Conservation (phyloP, 768 basidiomycete genomes). For the Neoboletus magnificus region DNA sequence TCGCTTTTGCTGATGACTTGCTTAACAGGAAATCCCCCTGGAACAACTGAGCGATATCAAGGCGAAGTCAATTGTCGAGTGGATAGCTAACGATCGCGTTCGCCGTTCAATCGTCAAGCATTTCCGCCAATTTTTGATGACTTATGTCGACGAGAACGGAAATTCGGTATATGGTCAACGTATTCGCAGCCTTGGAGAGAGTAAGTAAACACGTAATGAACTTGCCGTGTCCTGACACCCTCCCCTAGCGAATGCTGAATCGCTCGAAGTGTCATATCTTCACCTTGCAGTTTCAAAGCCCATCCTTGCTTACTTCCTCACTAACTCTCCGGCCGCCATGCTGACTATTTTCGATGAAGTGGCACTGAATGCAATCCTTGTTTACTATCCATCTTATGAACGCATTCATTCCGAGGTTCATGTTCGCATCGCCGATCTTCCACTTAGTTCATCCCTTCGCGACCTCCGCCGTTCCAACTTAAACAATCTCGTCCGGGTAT, state of each 20-base stretch:
- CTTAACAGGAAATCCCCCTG: conserved; percentile 78
- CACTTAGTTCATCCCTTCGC: conserved; percentile 83
- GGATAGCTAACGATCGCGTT: conserved; percentile 93
- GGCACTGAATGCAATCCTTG: conserved; percentile 88
- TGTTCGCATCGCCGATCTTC: conserved; percentile 93
- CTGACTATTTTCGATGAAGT: conserved; percentile 93
- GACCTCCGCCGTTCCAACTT: conserved; percentile 90
- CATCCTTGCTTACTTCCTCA: conserved; percentile 95
- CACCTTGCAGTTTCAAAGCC: conserved; percentile 91
- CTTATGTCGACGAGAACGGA: conserved; percentile 89
- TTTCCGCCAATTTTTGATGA: conserved; percentile 94
- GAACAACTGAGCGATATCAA: conserved; percentile 98
- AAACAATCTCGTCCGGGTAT: conserved; percentile 93
- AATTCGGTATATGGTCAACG: conserved; percentile 92
- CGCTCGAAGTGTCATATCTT: conserved; percentile 95
- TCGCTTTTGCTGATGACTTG: conserved; percentile 14
- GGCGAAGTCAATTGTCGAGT: conserved; percentile 94
- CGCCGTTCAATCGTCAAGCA: conserved; percentile 86
- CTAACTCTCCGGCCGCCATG: conserved; percentile 92
- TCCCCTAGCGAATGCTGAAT: conserved; percentile 85
- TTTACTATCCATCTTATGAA: conserved; percentile 94
- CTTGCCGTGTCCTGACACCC: conserved; percentile 10
- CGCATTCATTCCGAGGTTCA: conserved; percentile 98
- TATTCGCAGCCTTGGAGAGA: conserved; percentile 92
- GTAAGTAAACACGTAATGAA: conserved; percentile 44